A percentile compares a stretch with the other conserved stretches of the same genome.
Evolutionary conservation across 2,329 filamentous ascomycete genomes (phyloP).

Genomic region (Ophiognomonia clavigignenti-juglandacearum): DNA sequence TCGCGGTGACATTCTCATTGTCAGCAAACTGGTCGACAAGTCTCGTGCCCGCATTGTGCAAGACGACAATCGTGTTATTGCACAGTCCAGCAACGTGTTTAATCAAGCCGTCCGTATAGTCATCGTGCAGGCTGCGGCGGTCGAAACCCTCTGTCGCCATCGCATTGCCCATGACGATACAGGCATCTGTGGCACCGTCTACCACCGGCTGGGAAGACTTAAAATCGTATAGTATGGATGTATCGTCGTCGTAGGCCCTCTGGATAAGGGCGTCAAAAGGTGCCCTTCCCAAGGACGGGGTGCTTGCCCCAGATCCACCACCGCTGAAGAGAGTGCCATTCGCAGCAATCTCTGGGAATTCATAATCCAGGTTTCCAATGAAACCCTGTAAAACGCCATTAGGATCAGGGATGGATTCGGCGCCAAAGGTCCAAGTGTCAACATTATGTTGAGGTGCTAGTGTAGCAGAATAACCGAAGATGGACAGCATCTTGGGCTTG

Average conservation of each 20-base stretch:
- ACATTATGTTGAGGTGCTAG: conserved; percentile 38
- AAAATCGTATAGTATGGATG: conserved; percentile 57
- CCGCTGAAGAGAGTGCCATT: conserved; percentile 41
- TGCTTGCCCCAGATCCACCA: conserved; percentile 38
- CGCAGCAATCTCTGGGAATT: conserved; percentile 25
- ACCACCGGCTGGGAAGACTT: conserved; percentile 41
- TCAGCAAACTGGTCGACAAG: conserved; percentile 58
- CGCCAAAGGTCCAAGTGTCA: conserved; percentile 35
- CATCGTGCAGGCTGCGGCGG: conserved; percentile 57
- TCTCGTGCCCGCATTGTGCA: conserved; percentile 60
- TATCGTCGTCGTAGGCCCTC: conserved; percentile 49
- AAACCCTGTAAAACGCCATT: conserved; percentile 27
- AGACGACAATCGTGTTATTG: conserved; percentile 58
- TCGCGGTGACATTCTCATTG: conserved; percentile 58
- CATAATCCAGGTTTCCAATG: conserved; percentile 18
- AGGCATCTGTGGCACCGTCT: conserved; percentile 53
- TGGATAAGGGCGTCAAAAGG: conserved; percentile 52
- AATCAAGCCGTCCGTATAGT: conserved; percentile 56
- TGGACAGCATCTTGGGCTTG: conserved; percentile 44
- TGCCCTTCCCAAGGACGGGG: conserved; percentile 37
- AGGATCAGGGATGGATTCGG: conserved; percentile 29
- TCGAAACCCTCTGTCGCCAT: conserved; percentile 71
- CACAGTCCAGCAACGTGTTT: conserved; percentile 53
- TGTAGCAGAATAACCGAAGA: conserved; percentile 59
- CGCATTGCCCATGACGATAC: conserved; percentile 61